These are phyloP conservation scores for Amaranthus palmeri DNA, from an alignment of 148 eudicot genomes.

Conservation along the genomic window DNA sequence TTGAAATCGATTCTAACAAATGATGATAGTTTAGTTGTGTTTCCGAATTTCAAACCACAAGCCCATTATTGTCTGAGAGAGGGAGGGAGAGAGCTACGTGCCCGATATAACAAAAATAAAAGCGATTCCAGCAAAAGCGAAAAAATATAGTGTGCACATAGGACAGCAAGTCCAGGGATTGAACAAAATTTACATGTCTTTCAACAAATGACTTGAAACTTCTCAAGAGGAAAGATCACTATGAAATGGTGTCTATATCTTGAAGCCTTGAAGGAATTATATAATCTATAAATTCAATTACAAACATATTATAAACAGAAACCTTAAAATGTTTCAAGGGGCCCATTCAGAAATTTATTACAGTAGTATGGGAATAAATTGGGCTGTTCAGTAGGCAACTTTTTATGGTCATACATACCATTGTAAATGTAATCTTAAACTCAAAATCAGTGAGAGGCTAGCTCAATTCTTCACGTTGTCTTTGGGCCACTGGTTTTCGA, in stretches of 20 bases:
- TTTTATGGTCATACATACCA: slow-evolving; percentile 27
- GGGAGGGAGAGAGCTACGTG: too few species aligned
- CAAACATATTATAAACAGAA: slow-evolving; percentile 6
- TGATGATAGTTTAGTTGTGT: background rate
- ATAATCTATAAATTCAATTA: slow-evolving; percentile 1
- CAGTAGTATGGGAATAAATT: background rate
- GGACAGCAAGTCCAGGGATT: background rate
- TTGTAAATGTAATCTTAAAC: slow-evolving; percentile 2
- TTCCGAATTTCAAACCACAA: background rate
- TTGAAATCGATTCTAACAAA: background rate
- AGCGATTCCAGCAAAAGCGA: background rate
- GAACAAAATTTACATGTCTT: background rate
- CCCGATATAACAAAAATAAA: too few species aligned
- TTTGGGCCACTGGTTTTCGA: slow-evolving; percentile 79
- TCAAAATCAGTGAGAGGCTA: background rate
- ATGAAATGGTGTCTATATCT: background rate
- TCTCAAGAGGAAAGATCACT: background rate
- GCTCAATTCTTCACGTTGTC: slow-evolving; percentile 10
- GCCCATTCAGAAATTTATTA: background rate
- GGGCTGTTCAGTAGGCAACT: slow-evolving; percentile 1
- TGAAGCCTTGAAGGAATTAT: background rate
- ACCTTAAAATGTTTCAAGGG: background rate
- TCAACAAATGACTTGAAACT: background rate
- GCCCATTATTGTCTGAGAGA: too few species aligned
- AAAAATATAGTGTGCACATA: background rate